Base-by-base conservation (phyloP, 345 rosid species). In the Nasturtium officinale region DNA sequence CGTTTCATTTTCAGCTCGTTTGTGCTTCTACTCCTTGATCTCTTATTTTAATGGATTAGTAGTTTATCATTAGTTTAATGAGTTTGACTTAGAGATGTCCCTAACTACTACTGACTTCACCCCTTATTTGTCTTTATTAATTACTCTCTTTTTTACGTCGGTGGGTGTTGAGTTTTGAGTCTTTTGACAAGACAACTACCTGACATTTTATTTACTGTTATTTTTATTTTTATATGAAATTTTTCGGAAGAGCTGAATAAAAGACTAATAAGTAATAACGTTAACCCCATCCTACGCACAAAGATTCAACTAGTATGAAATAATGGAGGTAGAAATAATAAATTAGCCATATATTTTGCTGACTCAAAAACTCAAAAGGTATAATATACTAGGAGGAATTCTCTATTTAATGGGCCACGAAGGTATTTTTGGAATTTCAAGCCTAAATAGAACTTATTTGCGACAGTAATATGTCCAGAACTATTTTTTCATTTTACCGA, bases 161-260 rank as follows among this genome's bases (percentile, higher is more conserved):
- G 74, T 75, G 58, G 64, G 51, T 21, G 55, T 75, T 75, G 42
- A 59, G 63, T 35, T 59, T 58, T 61, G 79, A 76, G 42, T 50
- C 56, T 35, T 59, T 58, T 61, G 79, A 76, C 74, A 76, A 52
- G 79, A 76, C 74, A 68, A 52, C 48, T 52, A 76, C 52, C 79
- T 68, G 79, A 61, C 74, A 51, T 55, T 43, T 75, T 61, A 42
- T 76, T 61, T 69, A 61, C 69, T 23, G 23, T 38, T 7, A 32
- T 26, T 82, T 32, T 53, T 40, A 8, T 33, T 7, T 33, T 33
- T 33, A 51, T n/a, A 45, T 26, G 2, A 33, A 32, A 47, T 28
- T 28, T 8, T 57, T 13, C 30, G 32, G 0, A 40, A 18, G 33
- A 29, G 25, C 38, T 60, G 28, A 23, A 35, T 6, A 2, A n/a